Percentiles rank a stretch among this genome's conserved stretches.
Conservation (phyloP, 805 yeast genomes). For the Pichia insulana region DNA sequence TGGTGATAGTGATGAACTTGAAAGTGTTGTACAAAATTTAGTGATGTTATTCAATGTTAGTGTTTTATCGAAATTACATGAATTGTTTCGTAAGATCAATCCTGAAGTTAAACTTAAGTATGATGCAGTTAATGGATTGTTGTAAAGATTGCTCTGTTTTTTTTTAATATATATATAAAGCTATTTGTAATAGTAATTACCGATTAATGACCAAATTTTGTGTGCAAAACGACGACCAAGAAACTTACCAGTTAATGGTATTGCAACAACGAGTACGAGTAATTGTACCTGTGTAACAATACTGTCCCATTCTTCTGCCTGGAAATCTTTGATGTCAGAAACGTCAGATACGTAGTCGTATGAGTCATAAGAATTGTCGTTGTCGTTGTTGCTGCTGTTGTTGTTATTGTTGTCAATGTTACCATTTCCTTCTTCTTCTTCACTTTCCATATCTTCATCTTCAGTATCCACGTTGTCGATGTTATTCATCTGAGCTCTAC, state of each 20-base stretch:
- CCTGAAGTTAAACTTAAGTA: slow-evolving; percentile 3
- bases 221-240: slow-evolving; percentile 55
- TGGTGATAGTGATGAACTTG: neutral
- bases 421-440: slow-evolving; percentile 1
- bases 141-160: too few species aligned
- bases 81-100: slow-evolving; percentile 20
- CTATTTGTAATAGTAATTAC: slow-evolving; percentile 1
- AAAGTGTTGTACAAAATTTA: slow-evolving; percentile 6
- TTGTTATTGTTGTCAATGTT: too few species aligned
- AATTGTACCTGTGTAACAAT: slow-evolving; percentile 50
- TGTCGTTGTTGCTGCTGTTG: too few species aligned
- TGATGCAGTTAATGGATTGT: too few species aligned
- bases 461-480: neutral
- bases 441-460: neutral
- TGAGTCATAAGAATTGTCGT: too few species aligned
- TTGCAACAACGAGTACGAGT: slow-evolving; percentile 48
- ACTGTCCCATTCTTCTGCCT: slow-evolving; percentile 69
- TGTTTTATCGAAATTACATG: slow-evolving; percentile 23
- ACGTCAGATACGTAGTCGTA: slow-evolving; percentile 18
- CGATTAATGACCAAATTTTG: slow-evolving; percentile 25
- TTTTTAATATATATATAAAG: slow-evolving; percentile 1
- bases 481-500: neutral
- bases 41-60: slow-evolving; percentile 22
- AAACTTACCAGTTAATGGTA: slow-evolving; percentile 61
- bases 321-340: slow-evolving; percentile 8